Evolutionary conservation across 495 filamentous ascomycete genomes (phyloP), one percentile per base, ranked within the genome.

Genomic region (Hyaloscypha hepaticicola): DNA sequence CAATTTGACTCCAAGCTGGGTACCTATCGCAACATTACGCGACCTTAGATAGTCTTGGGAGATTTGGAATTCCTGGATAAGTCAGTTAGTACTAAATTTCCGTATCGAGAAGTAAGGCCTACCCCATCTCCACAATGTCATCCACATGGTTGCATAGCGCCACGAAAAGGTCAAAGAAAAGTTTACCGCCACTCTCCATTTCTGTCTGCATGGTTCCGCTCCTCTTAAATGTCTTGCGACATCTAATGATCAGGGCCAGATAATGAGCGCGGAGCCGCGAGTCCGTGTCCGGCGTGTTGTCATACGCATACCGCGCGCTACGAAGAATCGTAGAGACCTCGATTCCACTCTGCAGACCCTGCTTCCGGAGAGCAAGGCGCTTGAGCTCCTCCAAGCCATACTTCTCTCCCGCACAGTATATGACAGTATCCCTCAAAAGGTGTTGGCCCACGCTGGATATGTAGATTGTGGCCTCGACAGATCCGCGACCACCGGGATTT

Each of bases 171-270:
- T 96, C 92, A 76, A 96, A 96, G 79, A 96, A 96, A 71, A 96
- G 77, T 71, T 88, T 88, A 65, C 90, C 91, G 24, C 92, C 92
- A 68, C 82, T 82, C 74, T 91, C 88, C 92, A 96, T 96, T 80
- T 96, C 92, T 70, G 89, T 84, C 77, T 96, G 92, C 92, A 96
- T 96, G n/a, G 92, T 96, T 66, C 92, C 92, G 76, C 91, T 96
- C 41, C 90, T 80, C 82, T 95, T 97, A 80, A 97, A 97, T 4
- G 90, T 96, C 66, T 80, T 81, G 65, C 91, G 82, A 71, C 87
- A 88, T 66, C 92, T 83, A 68, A 97, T 93, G 75, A 97, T 96
- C 73, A 97, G 82, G 27, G 92, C 92, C 26, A 97, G 86, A 71
- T 96, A 97, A 77, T 97, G 93, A 33, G 93, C 92, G 58, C 93